A percentile compares a stretch with the other conserved stretches of the same genome.
phyloP scores from a whole-genome alignment of 805 yeast species.

The Cyberlindnera sargentensis region DNA sequence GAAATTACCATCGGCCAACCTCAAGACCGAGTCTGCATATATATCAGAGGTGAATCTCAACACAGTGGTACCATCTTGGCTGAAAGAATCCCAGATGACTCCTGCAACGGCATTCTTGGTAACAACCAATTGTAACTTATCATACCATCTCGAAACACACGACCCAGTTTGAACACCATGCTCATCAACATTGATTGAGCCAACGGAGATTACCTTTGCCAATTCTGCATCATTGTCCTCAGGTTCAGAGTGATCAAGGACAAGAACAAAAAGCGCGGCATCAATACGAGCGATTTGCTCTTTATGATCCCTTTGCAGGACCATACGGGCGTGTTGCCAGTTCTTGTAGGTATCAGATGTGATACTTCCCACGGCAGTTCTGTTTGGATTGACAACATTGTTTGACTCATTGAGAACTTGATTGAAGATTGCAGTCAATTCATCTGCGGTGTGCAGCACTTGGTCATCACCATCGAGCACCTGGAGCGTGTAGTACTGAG shows the following conservation, averaged over 20 bases:
- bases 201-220: conserved; percentile 70
- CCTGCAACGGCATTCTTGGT: conserved; percentile 86
- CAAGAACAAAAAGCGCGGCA: conserved; percentile 72
- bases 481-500: conserved; percentile 84
- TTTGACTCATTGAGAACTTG: conserved; percentile 64
- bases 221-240: conserved; percentile 36
- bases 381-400: conserved; percentile 52
- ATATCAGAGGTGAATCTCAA: conserved; percentile 82
- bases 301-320: conserved; percentile 33
- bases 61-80: conserved; percentile 91
- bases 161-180: conserved; percentile 84
- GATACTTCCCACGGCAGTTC: conserved; percentile 72
- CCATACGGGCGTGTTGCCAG: conserved; percentile 71
- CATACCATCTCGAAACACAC: conserved; percentile 92
- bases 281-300: conserved; percentile 46
- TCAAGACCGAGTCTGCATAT: conserved; percentile 80
- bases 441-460: conserved; percentile 57
- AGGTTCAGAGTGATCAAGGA: conserved; percentile 68
- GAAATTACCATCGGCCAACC: conserved; percentile 55
- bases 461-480: conserved; percentile 67
- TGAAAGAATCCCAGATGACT: conserved; percentile 83
- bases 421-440: conserved; percentile 57
- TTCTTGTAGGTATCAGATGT: conserved; percentile 81
- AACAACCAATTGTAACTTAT: conserved; percentile 72
- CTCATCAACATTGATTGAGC: conserved; percentile 63